Evolutionary conservation across 2,329 filamentous ascomycete genomes (phyloP), one percentile per base, ranked within the genome.

Genomic region (Xylaria multiplex): DNA sequence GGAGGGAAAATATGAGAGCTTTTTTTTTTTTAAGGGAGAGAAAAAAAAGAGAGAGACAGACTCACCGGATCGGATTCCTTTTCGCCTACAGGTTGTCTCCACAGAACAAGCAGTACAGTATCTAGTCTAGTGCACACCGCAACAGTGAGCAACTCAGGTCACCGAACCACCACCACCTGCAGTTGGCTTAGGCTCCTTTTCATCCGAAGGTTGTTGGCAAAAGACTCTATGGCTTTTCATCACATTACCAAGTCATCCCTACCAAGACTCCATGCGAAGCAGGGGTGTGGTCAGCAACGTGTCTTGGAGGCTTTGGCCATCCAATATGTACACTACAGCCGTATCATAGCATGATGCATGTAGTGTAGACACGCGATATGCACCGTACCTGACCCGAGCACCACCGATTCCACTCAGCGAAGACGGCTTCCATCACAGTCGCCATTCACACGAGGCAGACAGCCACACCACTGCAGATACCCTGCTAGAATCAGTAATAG

Each of bases 401-500:
- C 59, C 48, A 52, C 43, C 48, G 60, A 59, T 64, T 53, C 46
- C 53, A 62, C 49, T 57, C 62, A 54, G 53, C 58, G 35, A 52
- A 42, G 66, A 59, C 62, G 40, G 60, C 49, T 48, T 60, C 49
- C 49, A 37, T 27, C 37, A 42, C 32, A 8, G 58, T 50, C 43
- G 59, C 66, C 66, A 67, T 65, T 67, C 69, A 67, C 62, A 62
- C 63, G 64, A 65, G 43, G 64, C 59, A 64, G 46, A 61, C 68
- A 62, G 65, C 64, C 42, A 70, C 67, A 69, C 69, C 71, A 70
- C 70, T 74, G 70, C 70, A 73, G 71, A 73, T 72, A 74, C 67
- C 70, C 70, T 70, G 66, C 69, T 65, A 70, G 64, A 72, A 67
- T 62, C 72, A 71, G 69, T 68, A 71, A 61, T 65, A 64, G 64